Evolutionary conservation across 176 grass and related monocot genomes (phyloP).

Genomic region (Lolium perenne): DNA sequence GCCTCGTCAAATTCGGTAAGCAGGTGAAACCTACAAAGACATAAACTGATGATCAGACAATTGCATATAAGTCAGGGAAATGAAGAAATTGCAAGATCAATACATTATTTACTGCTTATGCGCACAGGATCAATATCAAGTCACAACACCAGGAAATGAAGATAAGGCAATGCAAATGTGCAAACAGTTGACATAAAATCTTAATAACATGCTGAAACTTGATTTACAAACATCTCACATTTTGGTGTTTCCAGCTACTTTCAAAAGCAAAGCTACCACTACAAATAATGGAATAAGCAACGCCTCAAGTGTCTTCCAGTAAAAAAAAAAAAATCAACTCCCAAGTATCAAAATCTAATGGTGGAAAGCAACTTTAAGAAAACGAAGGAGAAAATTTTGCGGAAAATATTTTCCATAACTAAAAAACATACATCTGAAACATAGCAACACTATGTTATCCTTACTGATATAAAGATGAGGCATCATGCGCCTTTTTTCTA

Average conservation of each 20-base stretch:
- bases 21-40: constrained; percentile 74
- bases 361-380: background rate
- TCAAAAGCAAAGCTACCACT: background rate
- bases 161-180: constrained; percentile 15
- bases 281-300: background rate
- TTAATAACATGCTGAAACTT: constrained; percentile 11
- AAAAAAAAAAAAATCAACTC: constrained; percentile 3
- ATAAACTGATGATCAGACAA: constrained; percentile 30
- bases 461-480: background rate
- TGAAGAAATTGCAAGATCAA: background rate
- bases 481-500: background rate
- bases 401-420: constrained; percentile 20
- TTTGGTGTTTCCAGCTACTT: background rate
- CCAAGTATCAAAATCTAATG: background rate
- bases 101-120: background rate
- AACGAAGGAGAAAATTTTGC: background rate
- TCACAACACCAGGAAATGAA: constrained; percentile 8
- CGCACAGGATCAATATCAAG: background rate
- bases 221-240: background rate
- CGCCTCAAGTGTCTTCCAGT: background rate
- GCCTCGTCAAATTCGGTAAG: constrained; percentile 85
- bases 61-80: background rate
- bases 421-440: background rate
- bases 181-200: background rate
- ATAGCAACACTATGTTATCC: constrained; percentile 2